Evolutionary conservation across 163 green algal genomes (phyloP), one percentile per base, ranked within the genome.

Genomic region (Coccomyxa subellipsoidea): DNA sequence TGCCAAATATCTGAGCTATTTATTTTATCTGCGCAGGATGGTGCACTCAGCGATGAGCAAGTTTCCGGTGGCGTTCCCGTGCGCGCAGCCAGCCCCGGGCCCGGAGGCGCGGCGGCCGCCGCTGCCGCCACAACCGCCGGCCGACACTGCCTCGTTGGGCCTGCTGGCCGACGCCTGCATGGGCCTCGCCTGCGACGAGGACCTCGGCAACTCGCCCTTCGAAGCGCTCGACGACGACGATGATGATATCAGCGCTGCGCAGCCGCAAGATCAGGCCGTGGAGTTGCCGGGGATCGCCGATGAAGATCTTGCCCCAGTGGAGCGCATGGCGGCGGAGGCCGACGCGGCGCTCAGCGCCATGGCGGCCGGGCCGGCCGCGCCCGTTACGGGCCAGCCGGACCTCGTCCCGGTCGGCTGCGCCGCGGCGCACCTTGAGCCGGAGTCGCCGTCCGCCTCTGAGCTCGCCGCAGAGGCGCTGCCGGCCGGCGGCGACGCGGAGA

Each of bases 141-240:
- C 66, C 66, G 27, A 73, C n/a, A 34, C 66, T n/a, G 27, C 21
- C 3, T 12, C 12, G 47, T 23, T 73, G 18, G n/a, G 66, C 7
- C 27, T 73, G 21, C 66, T 73, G n/a, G 66, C 66, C 2, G 66
- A 73, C n/a, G 66, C 66, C 66, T 73, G 66, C 66, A 27, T 73
- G 18, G 66, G 66, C 66, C 66, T 73, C 29, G 66, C 29, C 27
- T 73, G 66, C 66, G 66, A 73, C 7, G 66, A 73, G 8, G 29
- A 73, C 29, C 66, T 73, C 29, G 66, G n/a, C 66, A 73, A 73
- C 29, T 73, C 66, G 21, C 66, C 66, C 27, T 73, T 73, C 66
- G n/a, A 35, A 23, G 29, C 66, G 66, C 21, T 73, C 2, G 66
- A 73, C 10, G 40, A 54, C 23, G 47, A 59, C n/a, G n/a, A n/a